Evolutionary conservation across 2,329 filamentous ascomycete species (phyloP).

Genomic region (Leptographium flavum): DNA sequence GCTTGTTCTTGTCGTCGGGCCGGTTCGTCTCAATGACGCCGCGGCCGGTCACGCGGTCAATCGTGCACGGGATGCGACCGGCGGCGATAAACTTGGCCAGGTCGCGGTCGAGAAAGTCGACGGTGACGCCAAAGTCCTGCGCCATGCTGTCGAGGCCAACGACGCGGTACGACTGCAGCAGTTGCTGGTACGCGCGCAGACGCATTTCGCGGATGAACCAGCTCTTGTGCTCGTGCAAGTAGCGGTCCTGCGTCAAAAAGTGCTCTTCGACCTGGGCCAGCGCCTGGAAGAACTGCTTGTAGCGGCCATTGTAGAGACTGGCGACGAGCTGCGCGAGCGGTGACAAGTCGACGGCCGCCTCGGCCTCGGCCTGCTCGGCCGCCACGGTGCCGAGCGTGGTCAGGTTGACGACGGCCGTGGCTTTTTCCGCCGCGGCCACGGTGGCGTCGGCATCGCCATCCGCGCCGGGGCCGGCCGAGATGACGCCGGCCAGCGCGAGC

Average conservation of each 20-base stretch:
- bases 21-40: conserved; percentile 97
- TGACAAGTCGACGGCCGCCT: conserved; percentile 76
- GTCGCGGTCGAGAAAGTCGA: conserved; percentile 92
- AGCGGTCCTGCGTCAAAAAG: conserved; percentile 88
- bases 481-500: conserved; percentile 62
- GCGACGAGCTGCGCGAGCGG: conserved; percentile 77
- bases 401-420: conserved; percentile 61
- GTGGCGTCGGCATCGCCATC: conserved; percentile 58
- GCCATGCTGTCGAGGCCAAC: conserved; percentile 98
- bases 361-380: conserved; percentile 56
- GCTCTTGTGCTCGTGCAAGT: conserved; percentile 85
- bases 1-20: conserved; percentile 98
- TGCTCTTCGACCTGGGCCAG: conserved; percentile 82
- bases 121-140: conserved; percentile 87
- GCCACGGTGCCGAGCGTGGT: conserved; percentile 60
- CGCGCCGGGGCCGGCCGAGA: conserved; percentile 68
- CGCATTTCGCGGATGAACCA: conserved; percentile 99
- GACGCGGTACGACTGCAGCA: conserved; percentile 92
- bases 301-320: conserved; percentile 86
- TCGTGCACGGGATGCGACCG: conserved; percentile 88
- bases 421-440: conserved; percentile 35
- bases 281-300: conserved; percentile 84
- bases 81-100: conserved; percentile 94
- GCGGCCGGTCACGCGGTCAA: conserved; percentile 90
- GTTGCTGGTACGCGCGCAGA: conserved; percentile 86